phyloP scores from a whole-genome alignment of 1,284 basidiomycete genomes.

The Trichosporon sp. region DNA sequence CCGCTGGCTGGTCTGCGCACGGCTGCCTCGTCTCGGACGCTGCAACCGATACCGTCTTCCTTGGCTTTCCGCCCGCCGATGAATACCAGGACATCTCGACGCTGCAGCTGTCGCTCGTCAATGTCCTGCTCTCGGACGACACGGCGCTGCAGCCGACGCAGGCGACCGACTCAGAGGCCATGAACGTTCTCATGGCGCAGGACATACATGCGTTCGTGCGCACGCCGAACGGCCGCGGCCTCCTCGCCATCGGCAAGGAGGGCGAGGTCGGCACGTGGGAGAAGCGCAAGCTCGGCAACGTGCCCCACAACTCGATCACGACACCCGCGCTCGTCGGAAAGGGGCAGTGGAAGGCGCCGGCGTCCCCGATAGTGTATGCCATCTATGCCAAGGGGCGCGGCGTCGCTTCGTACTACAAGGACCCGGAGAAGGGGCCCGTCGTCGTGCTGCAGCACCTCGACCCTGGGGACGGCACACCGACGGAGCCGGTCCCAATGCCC shows the following conservation, averaged over 20 bases:
- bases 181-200: slow-evolving; percentile 29
- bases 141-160: slow-evolving; percentile 11
- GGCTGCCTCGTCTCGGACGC: slow-evolving; percentile 55
- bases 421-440: slow-evolving; percentile 12
- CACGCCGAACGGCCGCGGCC: slow-evolving; percentile 47
- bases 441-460: slow-evolving; percentile 45
- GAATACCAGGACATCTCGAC: slow-evolving; percentile 13
- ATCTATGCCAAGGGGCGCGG: slow-evolving; percentile 47
- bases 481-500: slow-evolving; percentile 32
- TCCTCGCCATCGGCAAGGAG: slow-evolving; percentile 34
- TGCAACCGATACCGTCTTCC: slow-evolving; percentile 57
- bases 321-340: slow-evolving; percentile 33
- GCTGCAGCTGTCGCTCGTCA: slow-evolving; percentile 20
- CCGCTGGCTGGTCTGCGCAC: slow-evolving; percentile 51
- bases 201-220: slow-evolving; percentile 38
- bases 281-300: slow-evolving; percentile 34
- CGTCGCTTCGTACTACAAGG: slow-evolving; percentile 35
- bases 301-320: slow-evolving; percentile 12
- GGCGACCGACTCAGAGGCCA: slow-evolving; percentile 15
- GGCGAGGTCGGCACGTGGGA: slow-evolving; percentile 45
- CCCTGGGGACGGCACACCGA: slow-evolving; percentile 21
- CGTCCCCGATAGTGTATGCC: slow-evolving; percentile 24
- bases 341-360: slow-evolving; percentile 33
- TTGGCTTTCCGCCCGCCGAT: slow-evolving; percentile 19
- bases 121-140: slow-evolving; percentile 23